These are phyloP conservation scores for Lolium multiflorum DNA, from an alignment of 176 grass and related monocot species.

Conservation along the genomic window DNA sequence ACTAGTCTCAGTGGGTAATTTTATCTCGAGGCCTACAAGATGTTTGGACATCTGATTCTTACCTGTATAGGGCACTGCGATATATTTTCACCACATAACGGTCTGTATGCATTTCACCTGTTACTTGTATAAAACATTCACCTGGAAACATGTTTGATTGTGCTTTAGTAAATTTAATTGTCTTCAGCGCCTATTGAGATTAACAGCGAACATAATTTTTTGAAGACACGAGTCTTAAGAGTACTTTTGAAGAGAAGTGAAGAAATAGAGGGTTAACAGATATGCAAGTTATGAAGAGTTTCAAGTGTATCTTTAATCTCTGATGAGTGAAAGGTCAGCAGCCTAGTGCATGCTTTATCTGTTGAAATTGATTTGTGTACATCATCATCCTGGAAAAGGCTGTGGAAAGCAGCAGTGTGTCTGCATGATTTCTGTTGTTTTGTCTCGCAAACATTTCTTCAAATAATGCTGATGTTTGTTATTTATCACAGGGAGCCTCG, in stretches of 20 bases:
- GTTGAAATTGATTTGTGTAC: slow-evolving; percentile 55
- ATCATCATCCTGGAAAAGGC: slow-evolving; percentile 26
- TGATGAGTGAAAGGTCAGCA: slow-evolving; percentile 92
- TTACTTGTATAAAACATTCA: slow-evolving; percentile 3
- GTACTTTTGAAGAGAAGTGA: slow-evolving; percentile 90
- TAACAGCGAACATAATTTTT: slow-evolving; percentile 84
- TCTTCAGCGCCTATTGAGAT: slow-evolving; percentile 64
- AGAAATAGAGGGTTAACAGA: slow-evolving; percentile 78
- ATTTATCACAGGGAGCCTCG: slow-evolving; percentile 69
- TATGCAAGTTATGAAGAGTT: slow-evolving; percentile 91
- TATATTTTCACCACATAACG: slow-evolving; percentile 3
- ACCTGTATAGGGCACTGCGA: not conserved
- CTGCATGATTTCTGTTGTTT: slow-evolving; percentile 12
- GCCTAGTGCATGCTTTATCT: slow-evolving; percentile 70
- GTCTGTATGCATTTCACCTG: slow-evolving; percentile 8
- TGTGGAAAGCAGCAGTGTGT: slow-evolving; percentile 31
- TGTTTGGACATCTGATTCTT: not conserved
- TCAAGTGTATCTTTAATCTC: slow-evolving; percentile 85
- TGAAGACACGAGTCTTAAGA: slow-evolving; percentile 89
- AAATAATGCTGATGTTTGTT: slow-evolving; percentile 10
- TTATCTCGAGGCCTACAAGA: not conserved
- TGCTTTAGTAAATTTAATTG: slow-evolving; percentile 50
- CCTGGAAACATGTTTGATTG: slow-evolving; percentile 34
- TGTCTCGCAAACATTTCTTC: slow-evolving; percentile 7
- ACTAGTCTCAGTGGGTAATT: not conserved